phyloP scores from a whole-genome alignment of 768 basidiomycete genomes.

The Aureoboletus auriporus region DNA sequence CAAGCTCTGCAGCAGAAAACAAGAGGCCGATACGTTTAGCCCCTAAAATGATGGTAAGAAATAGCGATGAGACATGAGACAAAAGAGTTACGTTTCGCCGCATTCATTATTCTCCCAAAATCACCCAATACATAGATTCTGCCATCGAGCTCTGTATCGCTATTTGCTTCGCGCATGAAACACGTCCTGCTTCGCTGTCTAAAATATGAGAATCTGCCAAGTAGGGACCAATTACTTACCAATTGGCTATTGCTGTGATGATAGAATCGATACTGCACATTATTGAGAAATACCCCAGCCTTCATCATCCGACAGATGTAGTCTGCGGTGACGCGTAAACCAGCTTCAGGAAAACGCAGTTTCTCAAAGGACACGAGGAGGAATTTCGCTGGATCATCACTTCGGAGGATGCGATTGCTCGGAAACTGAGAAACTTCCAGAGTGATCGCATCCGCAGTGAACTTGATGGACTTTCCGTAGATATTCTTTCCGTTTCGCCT shows the following conservation, averaged over 20 bases:
- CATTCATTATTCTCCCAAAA: slow-evolving; percentile 57
- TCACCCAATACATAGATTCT: slow-evolving; percentile 56
- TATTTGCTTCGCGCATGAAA: slow-evolving; percentile 52
- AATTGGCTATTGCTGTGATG: slow-evolving; percentile 71
- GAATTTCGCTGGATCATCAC: slow-evolving; percentile 55
- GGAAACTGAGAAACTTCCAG: slow-evolving; percentile 47
- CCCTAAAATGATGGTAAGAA: slow-evolving; percentile 35
- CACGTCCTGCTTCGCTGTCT: slow-evolving; percentile 59
- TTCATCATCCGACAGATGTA: slow-evolving; percentile 56
- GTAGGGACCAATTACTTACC: slow-evolving; percentile 30
- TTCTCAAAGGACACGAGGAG: slow-evolving; percentile 50
- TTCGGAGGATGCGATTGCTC: slow-evolving; percentile 54
- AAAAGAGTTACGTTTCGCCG: slow-evolving; percentile 49
- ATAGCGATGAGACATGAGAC: neutral
- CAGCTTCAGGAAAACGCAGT: slow-evolving; percentile 52
- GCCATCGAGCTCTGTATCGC: slow-evolving; percentile 54
- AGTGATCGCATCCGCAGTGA: slow-evolving; percentile 47
- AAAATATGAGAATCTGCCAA: neutral
- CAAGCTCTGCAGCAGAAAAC: slow-evolving; percentile 61
- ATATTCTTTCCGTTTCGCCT: slow-evolving; percentile 24
- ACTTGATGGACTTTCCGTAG: slow-evolving; percentile 49
- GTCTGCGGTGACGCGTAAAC: slow-evolving; percentile 44
- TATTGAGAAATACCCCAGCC: slow-evolving; percentile 54
- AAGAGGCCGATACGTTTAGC: slow-evolving; percentile 67
- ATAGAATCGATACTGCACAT: slow-evolving; percentile 61